phyloP scores from a whole-genome alignment of 208 protist species.

The Phytomonas francai region DNA sequence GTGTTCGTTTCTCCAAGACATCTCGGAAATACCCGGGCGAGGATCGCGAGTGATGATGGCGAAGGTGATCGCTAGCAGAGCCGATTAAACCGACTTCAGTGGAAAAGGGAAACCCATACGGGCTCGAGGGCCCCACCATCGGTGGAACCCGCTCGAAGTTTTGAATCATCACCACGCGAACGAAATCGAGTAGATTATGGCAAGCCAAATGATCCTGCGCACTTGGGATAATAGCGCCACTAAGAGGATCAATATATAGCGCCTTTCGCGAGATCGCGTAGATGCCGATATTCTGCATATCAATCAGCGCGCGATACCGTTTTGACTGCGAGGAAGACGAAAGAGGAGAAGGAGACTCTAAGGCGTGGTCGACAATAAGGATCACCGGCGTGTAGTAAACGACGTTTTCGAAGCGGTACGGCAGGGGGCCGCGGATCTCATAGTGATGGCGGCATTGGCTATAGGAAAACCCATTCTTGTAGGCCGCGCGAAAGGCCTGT shows the following conservation, averaged over 20 bases:
- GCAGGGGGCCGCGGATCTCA: conserved; percentile 50
- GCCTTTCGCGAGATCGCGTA: conserved; percentile 57
- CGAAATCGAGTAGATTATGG: conserved; percentile 26
- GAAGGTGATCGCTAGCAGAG: conserved; percentile 17
- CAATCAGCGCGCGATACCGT: conserved; percentile 54
- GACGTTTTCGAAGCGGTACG: conserved; percentile 48
- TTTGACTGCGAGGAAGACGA: background rate
- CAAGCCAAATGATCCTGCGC: conserved; percentile 35
- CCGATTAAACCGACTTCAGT: conserved; percentile 24
- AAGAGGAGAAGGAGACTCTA: background rate
- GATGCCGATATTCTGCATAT: conserved; percentile 25
- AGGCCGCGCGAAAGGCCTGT: conserved; percentile 40
- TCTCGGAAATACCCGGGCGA: conserved; percentile 26
- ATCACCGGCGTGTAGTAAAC: conserved; percentile 77
- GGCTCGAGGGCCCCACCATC: conserved; percentile 23
- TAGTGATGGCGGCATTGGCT: conserved; percentile 37
- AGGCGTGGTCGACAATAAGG: conserved; percentile 31
- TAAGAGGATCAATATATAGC: conserved; percentile 62
- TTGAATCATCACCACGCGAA: conserved; percentile 31
- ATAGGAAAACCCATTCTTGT: conserved; percentile 51
- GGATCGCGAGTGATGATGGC: conserved; percentile 25
- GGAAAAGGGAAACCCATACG: conserved; percentile 21
- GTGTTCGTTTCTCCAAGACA: conserved; percentile 14
- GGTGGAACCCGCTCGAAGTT: conserved; percentile 62
- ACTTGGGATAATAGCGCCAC: conserved; percentile 47